A percentile compares a stretch with the other conserved stretches of the same genome.
Evolutionary conservation across 2,329 filamentous ascomycete species (phyloP).

Genomic region (Elsinoe fawcettii): DNA sequence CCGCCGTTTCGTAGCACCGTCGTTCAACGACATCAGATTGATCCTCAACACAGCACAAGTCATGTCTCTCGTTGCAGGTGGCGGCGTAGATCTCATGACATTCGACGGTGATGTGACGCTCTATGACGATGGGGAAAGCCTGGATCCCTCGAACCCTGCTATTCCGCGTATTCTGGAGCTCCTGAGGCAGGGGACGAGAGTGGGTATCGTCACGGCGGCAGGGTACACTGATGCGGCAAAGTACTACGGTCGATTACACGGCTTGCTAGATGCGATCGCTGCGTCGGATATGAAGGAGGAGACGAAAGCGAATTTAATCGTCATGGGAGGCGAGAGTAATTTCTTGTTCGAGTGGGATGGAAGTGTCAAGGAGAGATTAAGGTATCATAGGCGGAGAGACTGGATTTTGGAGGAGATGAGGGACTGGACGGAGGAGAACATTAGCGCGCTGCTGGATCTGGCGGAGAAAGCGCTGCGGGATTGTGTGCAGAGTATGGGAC

Average conservation of each 20-base stretch:
- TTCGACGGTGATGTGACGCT: conserved; percentile 98
- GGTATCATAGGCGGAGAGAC: conserved; percentile 53
- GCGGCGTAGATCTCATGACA: conserved; percentile 74
- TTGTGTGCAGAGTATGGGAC: conserved; percentile 68
- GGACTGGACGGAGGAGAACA: conserved; percentile 67
- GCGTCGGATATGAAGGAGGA: conserved; percentile 54
- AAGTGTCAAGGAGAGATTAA: conserved; percentile 57
- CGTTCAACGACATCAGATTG: conserved; percentile 91
- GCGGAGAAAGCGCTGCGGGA: conserved; percentile 78
- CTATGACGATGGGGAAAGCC: conserved; percentile 71
- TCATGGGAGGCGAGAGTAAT: conserved; percentile 94
- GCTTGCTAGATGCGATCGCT: conserved; percentile 72
- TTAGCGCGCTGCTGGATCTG: conserved; percentile 74
- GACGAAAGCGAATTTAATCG: conserved; percentile 71
- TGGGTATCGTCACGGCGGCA: conserved; percentile 94
- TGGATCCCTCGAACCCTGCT: conserved; percentile 68
- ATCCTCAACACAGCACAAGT: conserved; percentile 92
- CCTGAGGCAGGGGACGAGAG: conserved; percentile 66
- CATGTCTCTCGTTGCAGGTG: conserved; percentile 73
- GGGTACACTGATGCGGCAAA: conserved; percentile 82
- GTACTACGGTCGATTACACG: conserved; percentile 81
- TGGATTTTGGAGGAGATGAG: conserved; percentile 77
- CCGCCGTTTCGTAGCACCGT: conserved; percentile 85
- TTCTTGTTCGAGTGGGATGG: conserved; percentile 79
- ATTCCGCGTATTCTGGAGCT: conserved; percentile 63